phyloP scores from a whole-genome alignment of 495 filamentous ascomycete species.

The Annulohypoxylon maeteangense region DNA sequence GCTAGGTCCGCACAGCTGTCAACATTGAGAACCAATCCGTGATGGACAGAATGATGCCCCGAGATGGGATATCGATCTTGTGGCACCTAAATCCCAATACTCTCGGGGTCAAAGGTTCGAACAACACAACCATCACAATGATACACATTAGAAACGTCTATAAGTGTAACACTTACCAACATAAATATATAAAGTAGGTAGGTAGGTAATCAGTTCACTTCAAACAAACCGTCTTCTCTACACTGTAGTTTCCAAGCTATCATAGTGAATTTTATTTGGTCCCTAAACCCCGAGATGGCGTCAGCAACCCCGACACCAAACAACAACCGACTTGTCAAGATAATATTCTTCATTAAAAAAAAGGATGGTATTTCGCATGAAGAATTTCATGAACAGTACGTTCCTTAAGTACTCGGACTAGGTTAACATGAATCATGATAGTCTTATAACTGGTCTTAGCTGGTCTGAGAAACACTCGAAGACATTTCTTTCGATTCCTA shows the following conservation, averaged over 20 bases:
- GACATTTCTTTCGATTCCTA: constrained; percentile 25
- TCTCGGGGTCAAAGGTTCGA: not conserved
- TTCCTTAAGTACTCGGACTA: not conserved
- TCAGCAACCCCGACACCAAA: not conserved
- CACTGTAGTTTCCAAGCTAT: not conserved
- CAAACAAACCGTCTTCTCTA: not conserved
- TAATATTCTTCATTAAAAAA: constrained; percentile 14
- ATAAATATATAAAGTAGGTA: not conserved
- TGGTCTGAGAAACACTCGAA: constrained; percentile 21
- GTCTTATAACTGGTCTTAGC: not conserved
- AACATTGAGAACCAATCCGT: not conserved
- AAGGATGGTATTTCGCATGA: constrained; percentile 9
- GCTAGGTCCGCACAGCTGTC: not conserved
- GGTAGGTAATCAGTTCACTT: not conserved
- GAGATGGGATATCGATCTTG: not conserved
- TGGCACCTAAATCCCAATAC: not conserved
- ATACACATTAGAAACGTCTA: not conserved
- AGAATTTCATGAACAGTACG: constrained; percentile 26
- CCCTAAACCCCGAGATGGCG: not conserved
- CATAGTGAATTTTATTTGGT: not conserved
- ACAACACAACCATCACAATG: not conserved
- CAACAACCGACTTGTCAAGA: constrained; percentile 9
- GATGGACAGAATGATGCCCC: not conserved
- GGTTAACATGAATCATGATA: not conserved
- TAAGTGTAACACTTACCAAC: not conserved